Evolutionary conservation across 2,329 filamentous ascomycete genomes (phyloP), one percentile per base, ranked within the genome.

Genomic region (Ceratocystis eucalypticola): DNA sequence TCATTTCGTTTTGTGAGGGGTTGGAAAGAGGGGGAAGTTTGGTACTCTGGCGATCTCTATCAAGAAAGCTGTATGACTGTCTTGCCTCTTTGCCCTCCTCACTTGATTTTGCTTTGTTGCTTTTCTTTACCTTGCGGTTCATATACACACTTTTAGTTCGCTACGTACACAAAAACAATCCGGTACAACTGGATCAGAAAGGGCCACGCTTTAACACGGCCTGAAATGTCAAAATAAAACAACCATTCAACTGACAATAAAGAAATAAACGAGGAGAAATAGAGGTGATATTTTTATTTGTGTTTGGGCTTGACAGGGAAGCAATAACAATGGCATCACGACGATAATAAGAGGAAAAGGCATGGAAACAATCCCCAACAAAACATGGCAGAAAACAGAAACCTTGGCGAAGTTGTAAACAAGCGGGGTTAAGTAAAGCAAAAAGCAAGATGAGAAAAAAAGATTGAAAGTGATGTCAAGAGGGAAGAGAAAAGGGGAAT

Each of bases 131-230:
- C 37, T 62, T 44, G 20, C 46, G 20, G 17, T 46, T 37, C 37
- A 66, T 46, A 46, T 63, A 37, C 33, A 20, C 50, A 44, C n/a
- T 59, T 50, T 41, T 55, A 8, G 55, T 41, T 55, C 17, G 55
- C 28, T 59, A 59, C 30, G 48, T 57, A 48, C 45, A 67, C 30
- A 65, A 65, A 46, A 61, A 53, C 62, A 68, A 57, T 63, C 66
- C 41, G 37, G 63, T 61, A 65, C 17, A 61, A 20, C 59, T 62
- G 66, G 59, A 68, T 68, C 66, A 68, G 64, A 68, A 68, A 65
- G 63, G 66, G 66, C 64, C 53, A 65, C 37, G 59, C 46, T 68
- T 65, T 66, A 68, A 68, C 66, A 68, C 66, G 64, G 66, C 62
- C 66, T 66, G 64, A 68, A 68, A 25, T 20, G 48, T 48, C 48